phyloP scores from a whole-genome alignment of 2,329 filamentous ascomycete genomes.

The Beauveria sp. region DNA sequence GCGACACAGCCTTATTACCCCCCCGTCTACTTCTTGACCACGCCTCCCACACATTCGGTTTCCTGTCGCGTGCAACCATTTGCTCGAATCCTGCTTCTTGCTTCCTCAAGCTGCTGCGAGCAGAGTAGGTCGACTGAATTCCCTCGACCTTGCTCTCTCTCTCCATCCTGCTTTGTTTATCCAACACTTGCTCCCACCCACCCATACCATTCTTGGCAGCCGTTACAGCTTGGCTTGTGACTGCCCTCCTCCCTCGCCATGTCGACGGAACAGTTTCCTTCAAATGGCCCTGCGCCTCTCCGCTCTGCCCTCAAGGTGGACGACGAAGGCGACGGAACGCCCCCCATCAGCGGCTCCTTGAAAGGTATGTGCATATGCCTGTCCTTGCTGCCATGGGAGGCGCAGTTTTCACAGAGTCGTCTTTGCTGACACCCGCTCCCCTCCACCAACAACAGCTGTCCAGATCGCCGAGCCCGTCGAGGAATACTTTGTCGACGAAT shows the following conservation, averaged over 20 bases:
- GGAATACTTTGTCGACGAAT: constrained; percentile 24
- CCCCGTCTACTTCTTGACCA: neutral
- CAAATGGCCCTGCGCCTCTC: constrained; percentile 22
- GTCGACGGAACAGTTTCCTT: constrained; percentile 4
- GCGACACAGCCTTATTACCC: neutral
- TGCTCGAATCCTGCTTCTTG: neutral
- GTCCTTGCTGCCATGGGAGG: neutral
- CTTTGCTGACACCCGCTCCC: neutral
- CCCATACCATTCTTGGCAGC: constrained; percentile 15
- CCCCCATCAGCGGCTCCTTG: constrained; percentile 28
- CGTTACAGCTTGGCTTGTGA: constrained; percentile 11
- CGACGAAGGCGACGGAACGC: constrained; percentile 30
- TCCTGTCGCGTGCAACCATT: constrained; percentile 9
- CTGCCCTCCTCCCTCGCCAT: neutral
- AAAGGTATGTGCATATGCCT: constrained; percentile 36
- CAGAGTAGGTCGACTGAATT: neutral
- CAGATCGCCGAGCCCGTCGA: constrained; percentile 48
- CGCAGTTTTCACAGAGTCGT: neutral
- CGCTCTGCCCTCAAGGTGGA: constrained; percentile 39
- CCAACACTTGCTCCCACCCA: neutral
- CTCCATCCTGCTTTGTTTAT: neutral
- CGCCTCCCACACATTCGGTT: neutral
- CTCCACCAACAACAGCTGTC: constrained; percentile 33
- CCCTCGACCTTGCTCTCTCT: neutral
- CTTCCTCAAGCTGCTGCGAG: neutral